Evolutionary conservation across 1,139 yeast species (phyloP).

Genomic region (Sugiyamaella japonica): DNA sequence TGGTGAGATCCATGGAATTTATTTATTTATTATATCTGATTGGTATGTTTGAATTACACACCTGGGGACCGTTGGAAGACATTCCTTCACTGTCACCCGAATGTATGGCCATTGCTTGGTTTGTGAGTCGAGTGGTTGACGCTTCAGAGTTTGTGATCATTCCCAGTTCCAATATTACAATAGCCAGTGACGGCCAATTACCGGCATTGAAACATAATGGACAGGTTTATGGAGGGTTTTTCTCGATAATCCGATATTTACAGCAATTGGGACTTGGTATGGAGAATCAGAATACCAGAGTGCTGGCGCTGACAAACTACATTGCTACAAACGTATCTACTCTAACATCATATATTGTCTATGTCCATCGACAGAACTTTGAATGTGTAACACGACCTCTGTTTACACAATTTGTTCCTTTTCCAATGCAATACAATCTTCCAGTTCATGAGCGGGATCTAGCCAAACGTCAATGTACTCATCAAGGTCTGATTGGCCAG

Average conservation of each 20-base stretch:
- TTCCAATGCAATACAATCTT: conserved; percentile 84
- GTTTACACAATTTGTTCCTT: conserved; percentile 61
- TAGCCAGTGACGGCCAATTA: conserved; percentile 49
- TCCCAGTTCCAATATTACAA: conserved; percentile 59
- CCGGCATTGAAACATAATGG: conserved; percentile 53
- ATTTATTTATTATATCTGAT: not conserved
- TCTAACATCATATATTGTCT: conserved; percentile 62
- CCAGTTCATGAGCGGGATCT: conserved; percentile 55
- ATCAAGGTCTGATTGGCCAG: conserved; percentile 3
- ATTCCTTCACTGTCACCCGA: conserved; percentile 46
- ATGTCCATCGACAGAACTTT: conserved; percentile 61
- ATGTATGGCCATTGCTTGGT: conserved; percentile 47
- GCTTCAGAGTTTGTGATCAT: conserved; percentile 43
- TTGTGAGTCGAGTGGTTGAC: conserved; percentile 33
- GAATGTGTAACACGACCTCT: conserved; percentile 63
- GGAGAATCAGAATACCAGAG: conserved; percentile 23
- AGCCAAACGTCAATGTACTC: conserved; percentile 50
- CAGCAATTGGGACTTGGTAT: conserved; percentile 24
- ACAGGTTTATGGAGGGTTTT: conserved; percentile 48
- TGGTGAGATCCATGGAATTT: not conserved
- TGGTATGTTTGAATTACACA: conserved; percentile 47
- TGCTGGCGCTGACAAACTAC: conserved; percentile 43
- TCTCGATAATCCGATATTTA: conserved; percentile 48
- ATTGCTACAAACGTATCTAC: conserved; percentile 47
- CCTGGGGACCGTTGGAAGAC: conserved; percentile 53